phyloP scores from a whole-genome alignment of 345 rosid genomes.

The Arabidopsis suecica region DNA sequence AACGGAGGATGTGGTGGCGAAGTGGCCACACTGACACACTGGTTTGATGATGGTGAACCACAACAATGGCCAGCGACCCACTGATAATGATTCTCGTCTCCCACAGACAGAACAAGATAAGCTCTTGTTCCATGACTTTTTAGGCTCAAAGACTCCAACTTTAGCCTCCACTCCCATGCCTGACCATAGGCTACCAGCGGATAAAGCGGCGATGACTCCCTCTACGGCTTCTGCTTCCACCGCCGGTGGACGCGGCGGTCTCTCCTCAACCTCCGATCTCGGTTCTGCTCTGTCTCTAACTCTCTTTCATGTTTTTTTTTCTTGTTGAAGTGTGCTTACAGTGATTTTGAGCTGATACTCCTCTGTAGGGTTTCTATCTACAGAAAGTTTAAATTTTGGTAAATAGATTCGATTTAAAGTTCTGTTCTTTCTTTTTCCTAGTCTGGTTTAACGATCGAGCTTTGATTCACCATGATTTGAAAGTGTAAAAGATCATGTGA shows the following conservation, averaged over 20 bases:
- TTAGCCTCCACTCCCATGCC: constrained; percentile 50
- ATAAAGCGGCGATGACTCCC: constrained; percentile 50
- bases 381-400: constrained; percentile 21
- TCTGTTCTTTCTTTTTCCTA: constrained; percentile 7
- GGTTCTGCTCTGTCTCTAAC: constrained; percentile 57
- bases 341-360: constrained; percentile 16
- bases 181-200: constrained; percentile 44
- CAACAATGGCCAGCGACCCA: constrained; percentile 39
- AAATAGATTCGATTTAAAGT: constrained; percentile 30
- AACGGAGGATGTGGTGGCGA: constrained; percentile 49
- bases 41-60: constrained; percentile 53
- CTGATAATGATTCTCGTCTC: constrained; percentile 36
- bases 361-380: constrained; percentile 27
- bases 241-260: constrained; percentile 62
- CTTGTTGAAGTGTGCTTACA: no score
- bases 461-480: constrained; percentile 1
- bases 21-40: constrained; percentile 54
- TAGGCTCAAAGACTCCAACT: constrained; percentile 67
- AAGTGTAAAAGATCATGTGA: constrained; percentile 23
- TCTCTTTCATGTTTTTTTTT: background rate
- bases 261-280: constrained; percentile 88
- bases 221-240: constrained; percentile 62
- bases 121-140: constrained; percentile 86
- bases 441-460: constrained; percentile 15
- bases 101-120: constrained; percentile 49